Evolutionary conservation across 768 basidiomycete genomes (phyloP).

Genomic region (Podaxis sp.): DNA sequence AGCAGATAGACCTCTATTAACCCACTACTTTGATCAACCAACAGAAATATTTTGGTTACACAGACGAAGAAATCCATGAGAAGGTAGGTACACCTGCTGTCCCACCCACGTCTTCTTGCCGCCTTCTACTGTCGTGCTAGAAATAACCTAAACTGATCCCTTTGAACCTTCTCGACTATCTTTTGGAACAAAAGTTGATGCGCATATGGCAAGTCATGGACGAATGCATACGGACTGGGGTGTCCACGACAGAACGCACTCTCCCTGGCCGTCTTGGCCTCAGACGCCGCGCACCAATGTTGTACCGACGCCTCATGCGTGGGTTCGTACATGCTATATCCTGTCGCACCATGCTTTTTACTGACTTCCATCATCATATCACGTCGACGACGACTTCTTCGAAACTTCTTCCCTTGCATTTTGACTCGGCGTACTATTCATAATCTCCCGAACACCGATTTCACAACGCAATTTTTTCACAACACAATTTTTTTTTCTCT

Average conservation of each 20-base stretch:
- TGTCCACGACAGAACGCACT: constrained; percentile 73
- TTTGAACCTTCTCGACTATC: not conserved
- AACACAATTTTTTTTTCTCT: not conserved
- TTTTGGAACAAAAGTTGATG: constrained; percentile 41
- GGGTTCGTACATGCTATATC: constrained; percentile 45
- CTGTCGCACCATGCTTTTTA: not conserved
- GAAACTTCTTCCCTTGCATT: not conserved
- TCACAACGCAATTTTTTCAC: not conserved
- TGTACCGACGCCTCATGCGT: constrained; percentile 89
- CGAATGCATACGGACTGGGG: constrained; percentile 83
- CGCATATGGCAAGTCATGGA: constrained; percentile 94
- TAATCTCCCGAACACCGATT: not conserved
- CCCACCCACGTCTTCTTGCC: not conserved
- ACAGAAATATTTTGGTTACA: constrained; percentile 67
- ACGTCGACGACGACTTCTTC: not conserved
- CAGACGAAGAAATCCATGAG: constrained; percentile 69
- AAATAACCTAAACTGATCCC: not conserved
- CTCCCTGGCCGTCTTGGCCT: constrained; percentile 85
- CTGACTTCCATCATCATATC: not conserved
- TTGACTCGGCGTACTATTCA: not conserved
- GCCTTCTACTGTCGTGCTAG: not conserved
- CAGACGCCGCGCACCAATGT: constrained; percentile 80
- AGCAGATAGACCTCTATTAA: not conserved
- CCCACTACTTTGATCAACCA: not conserved
- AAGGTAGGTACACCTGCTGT: constrained; percentile 46